Conservation (phyloP, 768 basidiomycete genomes). For the Boletus tylopilopsis region DNA sequence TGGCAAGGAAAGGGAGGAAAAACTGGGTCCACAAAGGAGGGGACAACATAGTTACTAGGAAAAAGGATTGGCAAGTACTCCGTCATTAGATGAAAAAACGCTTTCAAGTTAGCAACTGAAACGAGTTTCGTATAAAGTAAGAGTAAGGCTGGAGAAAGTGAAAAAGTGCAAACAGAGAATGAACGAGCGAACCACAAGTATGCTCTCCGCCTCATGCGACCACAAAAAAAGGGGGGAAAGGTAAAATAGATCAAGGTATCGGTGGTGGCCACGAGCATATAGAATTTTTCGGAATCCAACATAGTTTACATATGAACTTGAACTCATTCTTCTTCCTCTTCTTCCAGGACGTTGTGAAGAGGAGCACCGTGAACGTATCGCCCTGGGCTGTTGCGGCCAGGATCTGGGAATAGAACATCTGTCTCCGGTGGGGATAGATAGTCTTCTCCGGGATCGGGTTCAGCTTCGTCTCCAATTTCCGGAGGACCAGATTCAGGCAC, state of each 20-base stretch:
- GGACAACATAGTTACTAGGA: conserved; percentile 23
- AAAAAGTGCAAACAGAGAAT: not conserved
- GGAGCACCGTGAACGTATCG: conserved; percentile 84
- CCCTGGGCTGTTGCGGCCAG: conserved; percentile 58
- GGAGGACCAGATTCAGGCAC: conserved; percentile 23
- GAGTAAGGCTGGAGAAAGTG: not conserved
- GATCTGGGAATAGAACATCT: conserved; percentile 38
- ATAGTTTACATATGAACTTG: conserved; percentile 19
- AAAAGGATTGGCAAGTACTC: conserved; percentile 23
- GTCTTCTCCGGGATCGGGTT: conserved; percentile 21
- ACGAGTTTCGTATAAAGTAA: conserved; percentile 4
- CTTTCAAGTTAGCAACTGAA: conserved; percentile 14
- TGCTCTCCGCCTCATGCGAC: conserved; percentile 11
- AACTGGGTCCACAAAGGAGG: conserved; percentile 10
- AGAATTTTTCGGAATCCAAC: conserved; percentile 8
- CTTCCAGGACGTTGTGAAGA: conserved; percentile 81
- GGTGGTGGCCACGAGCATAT: conserved; percentile 20
- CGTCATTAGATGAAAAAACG: conserved; percentile 22
- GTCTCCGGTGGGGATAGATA: conserved; percentile 34
- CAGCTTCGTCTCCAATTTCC: conserved; percentile 26
- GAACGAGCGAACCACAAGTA: not conserved
- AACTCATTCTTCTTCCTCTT: conserved; percentile 53
- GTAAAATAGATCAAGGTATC: conserved; percentile 20
- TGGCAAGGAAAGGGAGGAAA: not conserved
- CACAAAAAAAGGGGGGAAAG: not conserved